Base-by-base conservation (phyloP, 805 yeast genomes). In the Phaffomyces thermotolerans region DNA sequence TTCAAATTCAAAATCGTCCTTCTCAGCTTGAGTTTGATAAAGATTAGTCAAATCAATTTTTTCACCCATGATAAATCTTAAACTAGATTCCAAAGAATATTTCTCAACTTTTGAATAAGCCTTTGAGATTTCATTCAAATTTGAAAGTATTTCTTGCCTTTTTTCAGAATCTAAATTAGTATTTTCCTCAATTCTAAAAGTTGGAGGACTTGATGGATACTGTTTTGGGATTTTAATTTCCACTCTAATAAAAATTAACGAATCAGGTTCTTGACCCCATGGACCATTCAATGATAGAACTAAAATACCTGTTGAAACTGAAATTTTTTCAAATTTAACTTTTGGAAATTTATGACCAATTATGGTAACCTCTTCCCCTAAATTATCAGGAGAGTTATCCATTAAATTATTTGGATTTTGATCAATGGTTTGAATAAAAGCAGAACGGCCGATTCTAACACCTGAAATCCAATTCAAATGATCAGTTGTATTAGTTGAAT, bases 381-480 rank as follows among this genome's bases (percentile, higher is more conserved):
- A 63, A 56, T 87, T 88, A 22, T 81, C 76, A 4, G 78, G 73
- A 10, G 58, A 50, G 17, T 64, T 68, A 20, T 65, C 67, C 40
- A 66, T 62, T 1, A 59, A 54, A 36, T 63, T 66, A 29, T 71
- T 62, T 0, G 71, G 66, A 37, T 54, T 54, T 24, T 52, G 54
- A 27, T 54, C 59, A 24, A 54, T 36, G 2, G 54, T 48, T 12
- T 57, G 56, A 2, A 58, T 54, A 40, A 56, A 57, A 8, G 60
- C 60, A 5, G 62, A 52, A 42, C 60, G 40, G 13, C 57, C 57
- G 56, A 91, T 77, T 45, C 89, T 71, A 8, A 91, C 95, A 41
- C 98, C 97, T 0, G 96, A 81, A 33, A 95, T 80, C 98, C 98
- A 91, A 50, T 84, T 81, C 48, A 91, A 66, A 57, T 87, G 95